phyloP scores from a whole-genome alignment of 2,329 filamentous ascomycete species.

The Xylariaceae sp. region DNA sequence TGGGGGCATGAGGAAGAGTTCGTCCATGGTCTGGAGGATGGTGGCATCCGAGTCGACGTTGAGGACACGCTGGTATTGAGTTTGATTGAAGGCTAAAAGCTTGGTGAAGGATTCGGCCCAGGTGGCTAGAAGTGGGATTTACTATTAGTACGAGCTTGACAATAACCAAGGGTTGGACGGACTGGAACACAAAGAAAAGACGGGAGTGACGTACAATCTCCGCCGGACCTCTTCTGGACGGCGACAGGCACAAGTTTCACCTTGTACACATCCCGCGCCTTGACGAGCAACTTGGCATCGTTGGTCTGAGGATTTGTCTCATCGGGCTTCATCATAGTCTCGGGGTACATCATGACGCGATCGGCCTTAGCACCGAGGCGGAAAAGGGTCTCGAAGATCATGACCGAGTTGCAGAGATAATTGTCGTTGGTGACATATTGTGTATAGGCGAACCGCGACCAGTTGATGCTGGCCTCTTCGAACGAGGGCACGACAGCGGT shows the following conservation, averaged over 20 bases:
- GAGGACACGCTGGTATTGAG: constrained; percentile 49
- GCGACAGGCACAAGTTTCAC: constrained; percentile 42
- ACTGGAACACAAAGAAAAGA: background rate
- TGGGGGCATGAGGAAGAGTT: constrained; percentile 63
- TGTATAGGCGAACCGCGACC: constrained; percentile 44
- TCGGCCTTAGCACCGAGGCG: constrained; percentile 41
- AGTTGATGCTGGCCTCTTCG: constrained; percentile 33
- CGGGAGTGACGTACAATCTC: constrained; percentile 32
- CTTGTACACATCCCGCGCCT: constrained; percentile 42
- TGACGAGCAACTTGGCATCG: constrained; percentile 35
- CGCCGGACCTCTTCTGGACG: constrained; percentile 34
- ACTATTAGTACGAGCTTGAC: background rate
- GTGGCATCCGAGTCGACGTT: constrained; percentile 61
- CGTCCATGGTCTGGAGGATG: constrained; percentile 62
- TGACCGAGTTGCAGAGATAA: constrained; percentile 48
- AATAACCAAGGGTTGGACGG: background rate
- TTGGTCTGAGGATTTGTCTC: constrained; percentile 25
- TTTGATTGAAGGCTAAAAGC: constrained; percentile 64
- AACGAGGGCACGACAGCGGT: constrained; percentile 21
- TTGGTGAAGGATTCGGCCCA: constrained; percentile 66
- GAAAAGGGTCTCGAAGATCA: constrained; percentile 45
- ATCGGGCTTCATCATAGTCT: constrained; percentile 33
- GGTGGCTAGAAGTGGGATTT: constrained; percentile 35
- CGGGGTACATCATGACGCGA: constrained; percentile 45
- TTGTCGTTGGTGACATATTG: constrained; percentile 47